Percentiles rank a stretch among this genome's conserved stretches.
phyloP scores from a whole-genome alignment of 139 green algal genomes.

The Volvox africanus region DNA sequence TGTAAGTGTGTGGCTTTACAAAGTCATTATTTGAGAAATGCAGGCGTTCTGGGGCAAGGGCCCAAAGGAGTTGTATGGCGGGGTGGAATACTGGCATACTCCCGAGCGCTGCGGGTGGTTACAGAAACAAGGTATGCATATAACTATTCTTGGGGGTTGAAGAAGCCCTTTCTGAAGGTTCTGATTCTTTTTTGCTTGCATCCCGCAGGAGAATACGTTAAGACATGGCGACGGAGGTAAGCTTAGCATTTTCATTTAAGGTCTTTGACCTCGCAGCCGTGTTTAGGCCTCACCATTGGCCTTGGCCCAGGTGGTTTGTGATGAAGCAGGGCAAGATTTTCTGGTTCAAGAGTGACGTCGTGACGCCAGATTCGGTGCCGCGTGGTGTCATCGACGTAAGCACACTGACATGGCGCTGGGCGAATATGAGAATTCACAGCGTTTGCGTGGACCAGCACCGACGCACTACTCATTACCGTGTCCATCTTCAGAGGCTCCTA shows the following conservation, averaged over 20 bases:
- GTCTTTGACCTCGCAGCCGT: background rate
- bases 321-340: constrained; percentile 99
- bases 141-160: background rate
- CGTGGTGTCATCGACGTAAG: constrained; percentile 93
- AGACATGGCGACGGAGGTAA: constrained; percentile 92
- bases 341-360: constrained; percentile 96
- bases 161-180: background rate
- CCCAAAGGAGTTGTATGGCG: constrained; percentile 59
- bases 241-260: background rate
- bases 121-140: constrained; percentile 90
- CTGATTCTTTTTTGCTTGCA: background rate
- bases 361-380: constrained; percentile 87
- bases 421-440: too few species aligned
- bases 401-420: background rate
- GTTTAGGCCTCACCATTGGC: background rate
- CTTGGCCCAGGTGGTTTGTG: constrained; percentile 92
- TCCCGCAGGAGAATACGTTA: constrained; percentile 93
- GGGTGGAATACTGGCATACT: constrained; percentile 91
- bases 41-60: constrained; percentile 40
- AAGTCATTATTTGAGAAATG: constrained; percentile 32
- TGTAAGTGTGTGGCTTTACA: background rate
- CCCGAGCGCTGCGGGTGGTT: constrained; percentile 92
- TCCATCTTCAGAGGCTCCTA: too few species aligned
- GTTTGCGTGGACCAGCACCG: too few species aligned
- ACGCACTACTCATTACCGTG: too few species aligned